These are phyloP conservation scores for Torulaspora franciscae DNA, from an alignment of 805 yeast genomes.

Conservation along the genomic window DNA sequence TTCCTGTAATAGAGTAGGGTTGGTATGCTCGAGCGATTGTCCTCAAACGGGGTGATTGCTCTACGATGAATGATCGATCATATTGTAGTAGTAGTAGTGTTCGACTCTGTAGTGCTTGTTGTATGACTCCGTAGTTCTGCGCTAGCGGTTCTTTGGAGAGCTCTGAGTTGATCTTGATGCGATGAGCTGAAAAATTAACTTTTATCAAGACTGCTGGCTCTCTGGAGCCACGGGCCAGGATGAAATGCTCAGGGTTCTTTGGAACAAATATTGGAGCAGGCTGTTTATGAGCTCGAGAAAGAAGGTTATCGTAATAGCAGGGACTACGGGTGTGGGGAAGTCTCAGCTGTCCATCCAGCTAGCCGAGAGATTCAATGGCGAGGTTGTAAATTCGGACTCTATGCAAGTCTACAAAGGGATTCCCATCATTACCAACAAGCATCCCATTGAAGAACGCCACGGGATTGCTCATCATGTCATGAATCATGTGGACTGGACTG, in stretches of 20 bases:
- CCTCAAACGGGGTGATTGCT: background rate
- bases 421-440: constrained; percentile 84
- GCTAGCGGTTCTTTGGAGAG: background rate
- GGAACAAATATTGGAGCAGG: background rate
- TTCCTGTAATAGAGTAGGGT: background rate
- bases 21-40: background rate
- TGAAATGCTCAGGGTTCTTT: constrained; percentile 9
- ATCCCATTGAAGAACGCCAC: constrained; percentile 70
- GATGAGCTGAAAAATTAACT: constrained; percentile 1
- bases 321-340: constrained; percentile 96
- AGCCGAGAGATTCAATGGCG: constrained; percentile 75
- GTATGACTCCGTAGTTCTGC: no score
- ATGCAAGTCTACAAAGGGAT: constrained; percentile 85
- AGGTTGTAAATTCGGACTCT: constrained; percentile 90
- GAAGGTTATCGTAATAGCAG: constrained; percentile 64
- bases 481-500: constrained; percentile 76
- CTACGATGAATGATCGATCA: background rate
- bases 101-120: no score
- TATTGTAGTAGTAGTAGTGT: background rate
- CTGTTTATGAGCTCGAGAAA: constrained; percentile 11
- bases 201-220: background rate
- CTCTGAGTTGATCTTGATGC: background rate
- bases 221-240: background rate
- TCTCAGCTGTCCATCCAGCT: constrained; percentile 66
- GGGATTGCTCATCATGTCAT: constrained; percentile 83